These are phyloP conservation scores for Ilex asprella DNA, from an alignment of 257 asterid genomes.

Conservation along the genomic window DNA sequence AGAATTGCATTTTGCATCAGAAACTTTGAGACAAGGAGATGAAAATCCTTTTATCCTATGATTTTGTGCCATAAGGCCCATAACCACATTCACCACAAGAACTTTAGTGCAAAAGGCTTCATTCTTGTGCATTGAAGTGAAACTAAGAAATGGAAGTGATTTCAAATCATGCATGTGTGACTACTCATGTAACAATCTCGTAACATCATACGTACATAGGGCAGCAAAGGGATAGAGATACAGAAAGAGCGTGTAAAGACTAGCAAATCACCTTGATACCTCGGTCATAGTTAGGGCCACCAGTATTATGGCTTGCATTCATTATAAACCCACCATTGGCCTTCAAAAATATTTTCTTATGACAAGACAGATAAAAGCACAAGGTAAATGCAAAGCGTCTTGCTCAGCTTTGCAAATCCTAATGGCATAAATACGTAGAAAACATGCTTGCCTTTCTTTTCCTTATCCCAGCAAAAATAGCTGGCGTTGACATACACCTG, in stretches of 20 bases:
- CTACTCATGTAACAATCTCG: background rate
- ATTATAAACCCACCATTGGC: slow-evolving; percentile 96
- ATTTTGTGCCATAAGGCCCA: background rate
- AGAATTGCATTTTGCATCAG: background rate
- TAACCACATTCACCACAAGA: background rate
- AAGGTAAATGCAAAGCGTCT: background rate
- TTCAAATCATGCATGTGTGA: background rate
- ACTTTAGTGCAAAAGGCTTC: background rate
- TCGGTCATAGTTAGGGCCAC: slow-evolving; percentile 98
- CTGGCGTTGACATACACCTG: slow-evolving; percentile 87
- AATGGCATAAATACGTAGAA: slow-evolving; percentile 10
- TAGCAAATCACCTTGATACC: slow-evolving; percentile 75
- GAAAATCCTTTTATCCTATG: too few relatives aligned
- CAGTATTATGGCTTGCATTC: slow-evolving; percentile 99
- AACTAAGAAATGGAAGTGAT: too few relatives aligned
- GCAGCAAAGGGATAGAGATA: background rate
- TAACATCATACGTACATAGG: too few relatives aligned
- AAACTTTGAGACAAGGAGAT: background rate
- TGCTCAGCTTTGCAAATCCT: background rate
- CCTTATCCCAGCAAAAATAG: slow-evolving; percentile 93
- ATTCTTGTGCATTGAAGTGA: too few relatives aligned
- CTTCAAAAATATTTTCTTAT: slow-evolving; percentile 23
- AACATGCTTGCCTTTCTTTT: slow-evolving; percentile 59
- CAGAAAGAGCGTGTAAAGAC: background rate
- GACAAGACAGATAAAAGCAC: background rate